phyloP scores from a whole-genome alignment of 768 basidiomycete genomes.

The Thelephora aurantiotincta region DNA sequence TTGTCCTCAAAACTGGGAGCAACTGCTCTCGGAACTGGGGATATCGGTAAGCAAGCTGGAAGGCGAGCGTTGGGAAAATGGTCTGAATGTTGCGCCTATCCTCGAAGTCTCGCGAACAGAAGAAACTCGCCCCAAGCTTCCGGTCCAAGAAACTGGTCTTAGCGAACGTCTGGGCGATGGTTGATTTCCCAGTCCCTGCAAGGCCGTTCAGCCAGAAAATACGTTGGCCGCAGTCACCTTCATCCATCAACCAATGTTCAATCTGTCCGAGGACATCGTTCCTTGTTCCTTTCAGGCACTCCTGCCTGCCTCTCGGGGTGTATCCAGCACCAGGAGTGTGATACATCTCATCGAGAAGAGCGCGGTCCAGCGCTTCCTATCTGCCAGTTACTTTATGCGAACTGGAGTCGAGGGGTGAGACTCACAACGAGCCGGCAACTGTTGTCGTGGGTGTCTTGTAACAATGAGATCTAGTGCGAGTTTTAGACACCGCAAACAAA shows the following conservation, averaged over 20 bases:
- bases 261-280: no score
- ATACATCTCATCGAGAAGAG: not conserved
- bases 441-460: not conserved
- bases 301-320: not conserved
- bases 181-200: constrained; percentile 8
- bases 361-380: not conserved
- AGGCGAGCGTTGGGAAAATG: constrained; percentile 8
- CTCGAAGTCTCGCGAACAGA: constrained; percentile 6
- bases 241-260: no score
- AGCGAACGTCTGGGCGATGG: constrained; percentile 4
- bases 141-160: not conserved
- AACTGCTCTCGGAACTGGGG: not conserved
- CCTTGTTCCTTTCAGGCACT: no score
- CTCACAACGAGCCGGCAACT: not conserved
- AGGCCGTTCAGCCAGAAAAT: constrained; percentile 7
- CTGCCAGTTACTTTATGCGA: not conserved
- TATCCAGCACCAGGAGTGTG: not conserved
- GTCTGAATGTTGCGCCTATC: constrained; percentile 2
- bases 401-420: not conserved
- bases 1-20: not conserved
- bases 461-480: not conserved
- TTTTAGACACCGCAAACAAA: not conserved
- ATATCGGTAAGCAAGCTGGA: constrained; percentile 5
- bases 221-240: no score
- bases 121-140: constrained; percentile 8